These are phyloP conservation scores for Coprinopsis marcescibilis DNA, from an alignment of 768 basidiomycete species.

Conservation along the genomic window DNA sequence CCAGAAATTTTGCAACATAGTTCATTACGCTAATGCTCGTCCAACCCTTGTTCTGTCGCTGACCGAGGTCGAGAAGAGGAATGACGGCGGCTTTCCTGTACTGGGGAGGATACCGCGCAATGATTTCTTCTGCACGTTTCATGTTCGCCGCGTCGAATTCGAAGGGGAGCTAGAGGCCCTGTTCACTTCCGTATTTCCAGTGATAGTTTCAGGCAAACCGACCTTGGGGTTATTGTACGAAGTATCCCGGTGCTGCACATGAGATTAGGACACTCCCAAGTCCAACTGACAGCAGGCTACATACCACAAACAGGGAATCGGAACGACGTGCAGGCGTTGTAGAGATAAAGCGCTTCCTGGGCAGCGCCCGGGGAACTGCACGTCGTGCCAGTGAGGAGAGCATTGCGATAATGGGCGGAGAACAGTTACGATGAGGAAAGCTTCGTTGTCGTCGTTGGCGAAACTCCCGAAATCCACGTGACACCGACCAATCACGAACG, in stretches of 20 bases:
- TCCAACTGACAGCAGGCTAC: constrained; percentile 28
- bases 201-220: constrained; percentile 1
- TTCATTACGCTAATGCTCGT: constrained; percentile 99
- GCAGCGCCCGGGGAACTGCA: constrained; percentile 19
- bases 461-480: constrained; percentile 8
- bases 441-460: constrained; percentile 11
- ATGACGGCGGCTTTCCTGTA: constrained; percentile 99
- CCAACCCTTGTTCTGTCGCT: constrained; percentile 98
- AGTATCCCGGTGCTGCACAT: constrained; percentile 84
- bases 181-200: constrained; percentile 8
- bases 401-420: constrained; percentile 19
- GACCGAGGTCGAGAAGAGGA: constrained; percentile 91
- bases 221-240: constrained; percentile 92
- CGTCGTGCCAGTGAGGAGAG: constrained; percentile 28
- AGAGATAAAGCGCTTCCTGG: constrained; percentile 31
- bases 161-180: constrained; percentile 70
- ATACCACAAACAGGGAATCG: constrained; percentile 82
- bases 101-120: constrained; percentile 90
- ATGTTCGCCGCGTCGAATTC: constrained; percentile 76
- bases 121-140: constrained; percentile 84
- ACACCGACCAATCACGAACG: constrained; percentile 15
- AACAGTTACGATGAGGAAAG: constrained; percentile 9
- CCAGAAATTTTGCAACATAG: constrained; percentile 88
- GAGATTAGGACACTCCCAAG: constrained; percentile 8
- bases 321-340: constrained; percentile 48